Evolutionary conservation across 2,329 filamentous ascomycete species (phyloP).

Genomic region (Xylariomycetidae sp.): DNA sequence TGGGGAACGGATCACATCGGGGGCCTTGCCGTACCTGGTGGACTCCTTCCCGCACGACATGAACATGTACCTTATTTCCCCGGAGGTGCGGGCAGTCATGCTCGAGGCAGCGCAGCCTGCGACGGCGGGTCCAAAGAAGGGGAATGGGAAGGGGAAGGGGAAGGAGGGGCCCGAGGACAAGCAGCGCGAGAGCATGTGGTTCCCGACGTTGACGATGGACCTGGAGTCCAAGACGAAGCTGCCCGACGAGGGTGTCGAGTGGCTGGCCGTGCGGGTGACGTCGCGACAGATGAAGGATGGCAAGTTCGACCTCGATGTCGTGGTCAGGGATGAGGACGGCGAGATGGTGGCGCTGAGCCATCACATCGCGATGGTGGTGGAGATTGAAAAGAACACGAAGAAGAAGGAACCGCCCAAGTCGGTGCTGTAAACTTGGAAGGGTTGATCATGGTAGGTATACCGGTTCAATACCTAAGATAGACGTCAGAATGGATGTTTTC

Average conservation of each 20-base stretch:
- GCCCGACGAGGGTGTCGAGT: slow-evolving; percentile 62
- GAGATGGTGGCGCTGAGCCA: slow-evolving; percentile 63
- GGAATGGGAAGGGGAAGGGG: no score
- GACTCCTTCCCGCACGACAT: slow-evolving; percentile 62
- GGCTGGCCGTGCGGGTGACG: slow-evolving; percentile 60
- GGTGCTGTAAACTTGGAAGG: no score
- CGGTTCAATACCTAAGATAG: no score
- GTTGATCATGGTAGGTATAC: no score
- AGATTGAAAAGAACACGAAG: slow-evolving; percentile 53
- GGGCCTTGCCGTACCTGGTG: slow-evolving; percentile 50
- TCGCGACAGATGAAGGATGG: slow-evolving; percentile 65
- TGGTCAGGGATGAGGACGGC: slow-evolving; percentile 56
- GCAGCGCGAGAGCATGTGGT: slow-evolving; percentile 49
- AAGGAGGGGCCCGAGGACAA: neutral
- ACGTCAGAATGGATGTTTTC: no score
- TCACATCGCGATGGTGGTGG: slow-evolving; percentile 60
- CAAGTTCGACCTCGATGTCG: slow-evolving; percentile 67
- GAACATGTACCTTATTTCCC: slow-evolving; percentile 29
- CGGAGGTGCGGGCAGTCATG: slow-evolving; percentile 9
- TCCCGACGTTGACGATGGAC: slow-evolving; percentile 69
- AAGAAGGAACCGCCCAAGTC: no score
- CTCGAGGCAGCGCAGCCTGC: slow-evolving; percentile 6
- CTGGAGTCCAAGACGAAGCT: slow-evolving; percentile 71
- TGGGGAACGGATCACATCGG: slow-evolving; percentile 54
- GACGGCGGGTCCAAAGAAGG: no score